These are phyloP conservation scores for Casuarina cunninghamiana DNA, from an alignment of 306 rosid genomes.

Conservation along the genomic window DNA sequence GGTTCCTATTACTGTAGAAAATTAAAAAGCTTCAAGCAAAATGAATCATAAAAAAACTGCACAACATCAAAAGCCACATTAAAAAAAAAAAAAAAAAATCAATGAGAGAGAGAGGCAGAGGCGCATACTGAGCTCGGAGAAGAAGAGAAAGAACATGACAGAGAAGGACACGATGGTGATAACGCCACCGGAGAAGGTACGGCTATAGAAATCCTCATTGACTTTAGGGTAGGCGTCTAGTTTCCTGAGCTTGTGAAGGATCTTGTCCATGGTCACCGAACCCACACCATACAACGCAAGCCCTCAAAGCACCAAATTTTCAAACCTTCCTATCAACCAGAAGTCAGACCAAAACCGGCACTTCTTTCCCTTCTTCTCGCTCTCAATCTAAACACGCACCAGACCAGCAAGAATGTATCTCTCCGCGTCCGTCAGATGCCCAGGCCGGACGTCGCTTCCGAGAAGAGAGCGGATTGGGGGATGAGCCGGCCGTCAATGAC, in stretches of 20 bases:
- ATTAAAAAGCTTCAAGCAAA: not conserved
- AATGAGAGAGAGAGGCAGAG: not conserved
- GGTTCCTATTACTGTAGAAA: not conserved
- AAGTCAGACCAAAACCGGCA: too few relatives aligned
- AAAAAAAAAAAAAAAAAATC: not conserved
- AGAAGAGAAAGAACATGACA: conserved; percentile 69
- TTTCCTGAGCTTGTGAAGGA: conserved; percentile 73
- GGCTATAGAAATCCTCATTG: conserved; percentile 85
- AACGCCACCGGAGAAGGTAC: conserved; percentile 87
- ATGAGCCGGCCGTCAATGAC: too few relatives aligned
- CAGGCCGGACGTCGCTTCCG: too few relatives aligned
- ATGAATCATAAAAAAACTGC: not conserved
- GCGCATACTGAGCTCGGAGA: conserved; percentile 81
- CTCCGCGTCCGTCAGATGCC: too few relatives aligned
- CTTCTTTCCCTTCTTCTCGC: too few relatives aligned
- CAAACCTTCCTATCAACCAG: not conserved
- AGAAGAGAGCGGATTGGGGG: too few relatives aligned
- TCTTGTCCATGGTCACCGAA: conserved; percentile 48
- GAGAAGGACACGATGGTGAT: conserved; percentile 71
- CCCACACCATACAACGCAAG: not conserved
- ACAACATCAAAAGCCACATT: conserved; percentile 13
- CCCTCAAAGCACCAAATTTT: conserved; percentile 19
- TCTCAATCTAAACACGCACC: too few relatives aligned
- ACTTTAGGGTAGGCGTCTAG: conserved; percentile 93
- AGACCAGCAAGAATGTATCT: too few relatives aligned